Percentiles rank a stretch among this genome's conserved stretches.
phyloP scores from a whole-genome alignment of 2,329 filamentous ascomycete genomes.

The Phaeosphaeriaceae sp. region DNA sequence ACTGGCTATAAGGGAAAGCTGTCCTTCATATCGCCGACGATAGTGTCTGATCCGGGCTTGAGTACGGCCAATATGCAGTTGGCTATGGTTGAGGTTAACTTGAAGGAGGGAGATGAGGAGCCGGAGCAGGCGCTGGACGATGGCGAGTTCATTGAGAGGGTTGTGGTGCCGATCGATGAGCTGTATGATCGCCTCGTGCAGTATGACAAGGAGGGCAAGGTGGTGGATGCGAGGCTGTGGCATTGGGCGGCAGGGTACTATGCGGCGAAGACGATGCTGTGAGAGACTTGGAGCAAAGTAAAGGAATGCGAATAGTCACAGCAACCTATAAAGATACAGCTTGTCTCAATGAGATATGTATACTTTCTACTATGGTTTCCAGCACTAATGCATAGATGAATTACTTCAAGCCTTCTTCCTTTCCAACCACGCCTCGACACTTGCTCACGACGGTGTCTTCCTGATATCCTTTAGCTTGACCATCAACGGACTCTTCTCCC shows the following conservation, averaged over 20 bases:
- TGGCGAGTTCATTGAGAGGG: slow-evolving; percentile 67
- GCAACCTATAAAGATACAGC: too few species aligned
- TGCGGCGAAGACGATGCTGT: slow-evolving; percentile 50
- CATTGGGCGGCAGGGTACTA: slow-evolving; percentile 67
- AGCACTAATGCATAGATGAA: neutral
- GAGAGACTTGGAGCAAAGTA: neutral
- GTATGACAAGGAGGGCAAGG: slow-evolving; percentile 57
- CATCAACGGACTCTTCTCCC: slow-evolving; percentile 44
- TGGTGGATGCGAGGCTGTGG: slow-evolving; percentile 65
- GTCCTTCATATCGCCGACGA: slow-evolving; percentile 65
- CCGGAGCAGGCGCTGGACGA: slow-evolving; percentile 67
- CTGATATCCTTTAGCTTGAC: slow-evolving; percentile 39
- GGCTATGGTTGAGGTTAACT: slow-evolving; percentile 64
- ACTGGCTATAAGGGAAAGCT: slow-evolving; percentile 66
- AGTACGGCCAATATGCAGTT: slow-evolving; percentile 68
- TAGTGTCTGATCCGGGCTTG: slow-evolving; percentile 71
- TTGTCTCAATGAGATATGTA: neutral
- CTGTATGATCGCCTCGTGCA: slow-evolving; percentile 62
- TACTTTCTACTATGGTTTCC: neutral
- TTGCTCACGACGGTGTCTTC: slow-evolving; percentile 20
- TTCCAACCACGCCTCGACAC: too few species aligned
- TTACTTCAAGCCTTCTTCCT: neutral
- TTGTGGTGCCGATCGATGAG: slow-evolving; percentile 64
- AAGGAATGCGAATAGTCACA: neutral
- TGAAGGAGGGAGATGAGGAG: slow-evolving; percentile 57